Conservation (phyloP, 345 rosid genomes). For the Populus alba region DNA sequence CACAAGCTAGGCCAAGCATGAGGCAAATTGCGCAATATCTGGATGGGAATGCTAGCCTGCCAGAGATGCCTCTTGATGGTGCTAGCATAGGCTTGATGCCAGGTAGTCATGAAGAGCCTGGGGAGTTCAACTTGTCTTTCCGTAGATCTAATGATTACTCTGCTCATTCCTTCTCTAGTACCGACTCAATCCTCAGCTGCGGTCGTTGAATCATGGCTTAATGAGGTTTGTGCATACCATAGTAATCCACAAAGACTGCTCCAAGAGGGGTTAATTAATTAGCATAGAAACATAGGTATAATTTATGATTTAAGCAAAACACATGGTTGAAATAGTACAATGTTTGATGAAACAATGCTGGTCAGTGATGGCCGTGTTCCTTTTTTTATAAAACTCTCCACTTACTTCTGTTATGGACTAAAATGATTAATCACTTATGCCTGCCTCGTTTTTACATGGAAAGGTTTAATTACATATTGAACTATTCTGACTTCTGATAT, state of each 20-base stretch:
- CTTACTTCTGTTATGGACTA: no score
- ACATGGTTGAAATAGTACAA: no score
- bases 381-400: no score
- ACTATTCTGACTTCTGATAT: neutral
- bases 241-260: no score
- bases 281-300: no score
- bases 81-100: neutral
- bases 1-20: neutral
- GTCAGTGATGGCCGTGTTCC: no score
- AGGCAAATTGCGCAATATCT: constrained; percentile 5
- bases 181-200: neutral
- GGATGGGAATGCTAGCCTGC: neutral
- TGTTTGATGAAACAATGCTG: no score
- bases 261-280: no score
- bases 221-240: no score
- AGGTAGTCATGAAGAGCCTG: neutral
- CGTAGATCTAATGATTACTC: neutral
- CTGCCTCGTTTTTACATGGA: neutral
- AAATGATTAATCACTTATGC: no score
- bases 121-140: no score
- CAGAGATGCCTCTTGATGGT: neutral
- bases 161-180: neutral
- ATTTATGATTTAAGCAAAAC: no score
- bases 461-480: neutral
- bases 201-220: neutral